phyloP scores from a whole-genome alignment of 2,329 filamentous ascomycete genomes.

The Davidsoniella australis region DNA sequence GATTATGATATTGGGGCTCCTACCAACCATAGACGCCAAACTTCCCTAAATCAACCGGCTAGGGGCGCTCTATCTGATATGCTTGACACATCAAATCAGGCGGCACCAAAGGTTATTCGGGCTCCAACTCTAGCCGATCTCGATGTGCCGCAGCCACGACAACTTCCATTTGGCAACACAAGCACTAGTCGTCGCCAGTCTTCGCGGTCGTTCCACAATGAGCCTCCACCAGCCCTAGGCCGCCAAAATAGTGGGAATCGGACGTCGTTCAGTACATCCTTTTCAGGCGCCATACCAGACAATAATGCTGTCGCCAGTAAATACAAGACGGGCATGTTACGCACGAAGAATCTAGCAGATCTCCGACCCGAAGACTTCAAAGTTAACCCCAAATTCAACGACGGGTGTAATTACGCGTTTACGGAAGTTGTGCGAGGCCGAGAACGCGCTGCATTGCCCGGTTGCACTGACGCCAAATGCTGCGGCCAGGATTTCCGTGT shows the following conservation, averaged over 20 bases:
- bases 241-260: background rate
- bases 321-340: conserved; percentile 1
- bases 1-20: too few species aligned
- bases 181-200: background rate
- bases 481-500: conserved; percentile 55
- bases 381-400: conserved; percentile 56
- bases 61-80: too few species aligned
- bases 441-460: conserved; percentile 52
- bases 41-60: too few species aligned
- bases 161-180: conserved; percentile 7
- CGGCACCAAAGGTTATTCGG: background rate
- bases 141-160: conserved; percentile 8
- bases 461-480: conserved; percentile 60
- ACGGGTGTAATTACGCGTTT: conserved; percentile 56
- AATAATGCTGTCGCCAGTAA: background rate
- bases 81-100: too few species aligned
- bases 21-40: too few species aligned
- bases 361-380: conserved; percentile 62
- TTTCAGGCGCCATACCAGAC: background rate
- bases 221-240: background rate
- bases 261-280: conserved; percentile 1
- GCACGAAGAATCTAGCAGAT: conserved; percentile 22
- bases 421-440: conserved; percentile 56
- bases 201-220: conserved; percentile 3
- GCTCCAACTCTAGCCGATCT: conserved; percentile 2